Evolutionary conservation across 2,329 filamentous ascomycete genomes (phyloP), one percentile per base, ranked within the genome.

Genomic region (Venturia oleaginea): DNA sequence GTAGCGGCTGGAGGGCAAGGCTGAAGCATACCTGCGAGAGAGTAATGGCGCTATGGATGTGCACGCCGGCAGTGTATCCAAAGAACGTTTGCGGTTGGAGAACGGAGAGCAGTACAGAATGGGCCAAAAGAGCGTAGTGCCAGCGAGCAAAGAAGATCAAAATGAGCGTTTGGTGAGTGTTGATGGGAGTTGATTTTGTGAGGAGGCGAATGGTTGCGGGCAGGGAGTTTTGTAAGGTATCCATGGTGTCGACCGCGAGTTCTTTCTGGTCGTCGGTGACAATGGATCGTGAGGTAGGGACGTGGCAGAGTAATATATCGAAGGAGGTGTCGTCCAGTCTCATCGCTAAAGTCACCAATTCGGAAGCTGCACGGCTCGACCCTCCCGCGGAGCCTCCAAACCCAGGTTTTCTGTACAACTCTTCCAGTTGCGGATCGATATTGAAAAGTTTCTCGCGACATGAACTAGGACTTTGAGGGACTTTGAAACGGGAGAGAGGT

Each of bases 61-160:
- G 59, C 62, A 63, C 34, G 62, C 62, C 62, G 51, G 34, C 51
- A 63, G 55, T 38, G 57, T 64, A 64, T 64, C 54, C 63, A 64
- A 64, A 64, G 57, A 64, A 57, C 37, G 63, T 13, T 51, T 42
- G 55, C 55, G 37, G 54, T n/a, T 59, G 38, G 63, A 40, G 38
- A 57, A 34, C 38, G 38, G 32, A 46, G 32, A 64, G 22, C 27
- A 46, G 40, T 64, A 64, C 54, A 59, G 42, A 60, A 55, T 51
- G 63, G 22, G 38, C 51, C 24, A 55, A 37, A 40, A 61, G n/a
- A 30, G 51, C 32, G 34, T 24, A 60, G 59, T 22, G 24, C 27
- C 30, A 64, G 63, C 32, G 30, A 59, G 42, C 24, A 43, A 46
- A 51, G 59, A 64, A 59, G 40, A 61, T 30, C 55, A 61, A 51